phyloP scores from a whole-genome alignment of 768 basidiomycete genomes.

The Mycena galericulata region DNA sequence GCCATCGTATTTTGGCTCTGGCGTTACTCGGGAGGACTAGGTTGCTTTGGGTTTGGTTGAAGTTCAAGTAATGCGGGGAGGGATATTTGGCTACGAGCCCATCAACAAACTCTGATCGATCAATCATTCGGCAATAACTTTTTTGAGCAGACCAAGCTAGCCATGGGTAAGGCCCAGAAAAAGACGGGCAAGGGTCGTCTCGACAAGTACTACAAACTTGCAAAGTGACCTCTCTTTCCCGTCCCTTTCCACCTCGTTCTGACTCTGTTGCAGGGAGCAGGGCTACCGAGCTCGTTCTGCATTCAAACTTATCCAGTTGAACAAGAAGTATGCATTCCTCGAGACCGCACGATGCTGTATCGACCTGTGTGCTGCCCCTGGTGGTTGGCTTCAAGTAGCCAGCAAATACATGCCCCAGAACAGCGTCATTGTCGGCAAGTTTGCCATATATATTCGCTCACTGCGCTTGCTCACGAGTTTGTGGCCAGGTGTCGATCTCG shows the following conservation, averaged over 20 bases:
- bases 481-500: conserved; percentile 89
- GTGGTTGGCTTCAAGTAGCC: conserved; percentile 99
- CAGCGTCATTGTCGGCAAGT: conserved; percentile 89
- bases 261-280: conserved; percentile 79
- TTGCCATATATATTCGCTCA: not conserved
- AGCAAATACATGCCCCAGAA: conserved; percentile 97
- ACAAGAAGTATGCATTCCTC: conserved; percentile 96
- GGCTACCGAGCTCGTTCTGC: conserved; percentile 99
- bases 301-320: conserved; percentile 98
- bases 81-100: not conserved
- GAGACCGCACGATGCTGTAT: conserved; percentile 92
- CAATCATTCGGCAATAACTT: conserved; percentile 10
- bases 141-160: not conserved
- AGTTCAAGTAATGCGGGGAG: not conserved
- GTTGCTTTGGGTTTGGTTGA: not conserved
- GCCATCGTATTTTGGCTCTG: not conserved
- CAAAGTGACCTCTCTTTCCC: conserved; percentile 67
- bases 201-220: conserved; percentile 97
- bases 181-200: conserved; percentile 97
- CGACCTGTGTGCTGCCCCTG: conserved; percentile 98
- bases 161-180: conserved; percentile 87
- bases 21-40: too few relatives aligned
- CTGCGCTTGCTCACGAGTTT: conserved; percentile 25
- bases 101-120: conserved; percentile 17
- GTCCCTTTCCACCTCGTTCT: conserved; percentile 2